phyloP scores from a whole-genome alignment of 805 yeast species.

The Torulaspora indica region DNA sequence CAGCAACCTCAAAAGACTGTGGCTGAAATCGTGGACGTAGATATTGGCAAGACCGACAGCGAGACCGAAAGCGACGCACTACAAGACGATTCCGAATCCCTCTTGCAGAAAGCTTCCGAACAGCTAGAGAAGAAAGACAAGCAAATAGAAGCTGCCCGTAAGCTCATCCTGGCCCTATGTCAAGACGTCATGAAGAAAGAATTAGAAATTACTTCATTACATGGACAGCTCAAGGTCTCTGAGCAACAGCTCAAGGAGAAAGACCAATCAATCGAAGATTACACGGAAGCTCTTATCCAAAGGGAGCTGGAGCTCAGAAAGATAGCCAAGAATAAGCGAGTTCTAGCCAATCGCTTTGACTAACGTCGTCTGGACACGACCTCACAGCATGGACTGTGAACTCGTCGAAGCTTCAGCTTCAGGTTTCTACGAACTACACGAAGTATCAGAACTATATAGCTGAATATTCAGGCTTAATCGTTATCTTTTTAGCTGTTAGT shows the following conservation, averaged over 20 bases:
- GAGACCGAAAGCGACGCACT: neutral
- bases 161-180: constrained; percentile 15
- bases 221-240: constrained; percentile 13
- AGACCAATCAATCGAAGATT: constrained; percentile 5
- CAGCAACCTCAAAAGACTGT: neutral
- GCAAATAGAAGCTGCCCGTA: constrained; percentile 14
- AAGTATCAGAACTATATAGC: too few relatives aligned
- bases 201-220: constrained; percentile 20
- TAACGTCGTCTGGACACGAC: neutral
- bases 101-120: constrained; percentile 9
- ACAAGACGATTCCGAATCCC: neutral
- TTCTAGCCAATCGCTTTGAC: neutral
- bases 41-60: neutral
- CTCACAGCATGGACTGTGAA: too few relatives aligned
- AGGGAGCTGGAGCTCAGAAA: constrained; percentile 8
- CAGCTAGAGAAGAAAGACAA: constrained; percentile 14
- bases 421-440: too few relatives aligned
- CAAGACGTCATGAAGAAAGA: constrained; percentile 20
- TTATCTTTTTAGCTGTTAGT: too few relatives aligned
- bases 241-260: constrained; percentile 2
- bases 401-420: too few relatives aligned
- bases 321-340: neutral
- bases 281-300: constrained; percentile 6
- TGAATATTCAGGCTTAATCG: too few relatives aligned
- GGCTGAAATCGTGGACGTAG: neutral